Evolutionary conservation across 2,329 filamentous ascomycete species (phyloP).

Genomic region (Pyrenochaeta sp.): DNA sequence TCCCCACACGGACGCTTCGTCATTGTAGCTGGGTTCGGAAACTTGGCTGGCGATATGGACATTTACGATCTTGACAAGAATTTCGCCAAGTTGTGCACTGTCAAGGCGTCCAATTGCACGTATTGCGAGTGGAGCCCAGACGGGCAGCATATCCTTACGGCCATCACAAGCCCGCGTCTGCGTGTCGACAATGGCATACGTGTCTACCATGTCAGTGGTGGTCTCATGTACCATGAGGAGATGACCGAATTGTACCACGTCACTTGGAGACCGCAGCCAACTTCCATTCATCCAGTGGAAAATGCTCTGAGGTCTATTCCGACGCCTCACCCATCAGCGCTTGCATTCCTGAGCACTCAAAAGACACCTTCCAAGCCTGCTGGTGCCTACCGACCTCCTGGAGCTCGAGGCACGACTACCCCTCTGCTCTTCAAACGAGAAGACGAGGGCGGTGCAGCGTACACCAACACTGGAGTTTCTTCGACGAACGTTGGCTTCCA

Average conservation of each 20-base stretch:
- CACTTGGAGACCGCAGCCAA: slow-evolving; percentile 80
- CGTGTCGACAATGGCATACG: slow-evolving; percentile 97
- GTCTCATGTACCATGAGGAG: slow-evolving; percentile 93
- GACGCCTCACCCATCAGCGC: slow-evolving; percentile 80
- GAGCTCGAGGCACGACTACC: slow-evolving; percentile 86
- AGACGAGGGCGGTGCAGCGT: slow-evolving; percentile 92
- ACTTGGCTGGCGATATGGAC: slow-evolving; percentile 96
- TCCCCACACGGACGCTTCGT: slow-evolving; percentile 94
- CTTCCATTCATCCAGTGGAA: slow-evolving; percentile 66
- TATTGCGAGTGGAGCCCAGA: slow-evolving; percentile 98
- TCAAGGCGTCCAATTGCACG: slow-evolving; percentile 94
- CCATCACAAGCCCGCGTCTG: slow-evolving; percentile 94
- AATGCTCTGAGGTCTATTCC: slow-evolving; percentile 80
- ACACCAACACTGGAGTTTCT: slow-evolving; percentile 79
- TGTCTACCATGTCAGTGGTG: slow-evolving; percentile 90
- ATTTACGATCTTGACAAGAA: slow-evolving; percentile 96
- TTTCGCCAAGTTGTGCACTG: slow-evolving; percentile 89
- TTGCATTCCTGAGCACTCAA: slow-evolving; percentile 80
- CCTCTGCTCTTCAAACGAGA: slow-evolving; percentile 97
- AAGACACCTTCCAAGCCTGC: slow-evolving; percentile 97
- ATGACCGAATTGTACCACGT: slow-evolving; percentile 93
- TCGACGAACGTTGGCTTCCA: slow-evolving; percentile 63
- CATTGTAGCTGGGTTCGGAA: slow-evolving; percentile 94
- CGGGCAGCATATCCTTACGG: slow-evolving; percentile 93
- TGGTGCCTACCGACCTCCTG: slow-evolving; percentile 95